A percentile compares a stretch with the other conserved stretches of the same genome.
Conservation (phyloP, 148 eudicot species). For the Silene latifolia region DNA sequence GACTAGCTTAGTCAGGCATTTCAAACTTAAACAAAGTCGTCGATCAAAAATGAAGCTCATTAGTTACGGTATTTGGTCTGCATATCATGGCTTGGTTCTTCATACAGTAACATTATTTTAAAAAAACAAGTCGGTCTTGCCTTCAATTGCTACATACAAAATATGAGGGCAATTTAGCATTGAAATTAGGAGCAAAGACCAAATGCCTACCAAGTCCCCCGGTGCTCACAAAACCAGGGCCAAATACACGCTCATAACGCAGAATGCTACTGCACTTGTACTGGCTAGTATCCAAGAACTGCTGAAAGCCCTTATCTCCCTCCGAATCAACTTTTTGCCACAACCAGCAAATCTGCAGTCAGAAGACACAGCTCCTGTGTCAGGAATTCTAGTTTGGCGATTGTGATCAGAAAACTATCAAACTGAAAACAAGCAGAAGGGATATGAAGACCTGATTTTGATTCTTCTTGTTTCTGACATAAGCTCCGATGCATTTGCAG, state of each 20-base stretch:
- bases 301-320: slow-evolving; percentile 80
- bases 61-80: too few species aligned
- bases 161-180: not conserved
- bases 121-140: too few species aligned
- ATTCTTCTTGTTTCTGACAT: slow-evolving; percentile 90
- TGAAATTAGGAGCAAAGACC: not conserved
- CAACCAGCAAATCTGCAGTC: slow-evolving; percentile 85
- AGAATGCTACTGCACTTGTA: slow-evolving; percentile 82
- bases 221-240: slow-evolving; percentile 93
- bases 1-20: too few species aligned
- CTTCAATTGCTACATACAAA: too few species aligned
- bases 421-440: slow-evolving; percentile 7
- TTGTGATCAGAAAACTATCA: not conserved
- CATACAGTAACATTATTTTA: too few species aligned
- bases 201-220: slow-evolving; percentile 79
- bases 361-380: slow-evolving; percentile 7
- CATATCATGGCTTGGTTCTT: not conserved
- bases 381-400: not conserved
- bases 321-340: slow-evolving; percentile 89
- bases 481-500: slow-evolving; percentile 97
- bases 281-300: slow-evolving; percentile 86
- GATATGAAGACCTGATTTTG: slow-evolving; percentile 74
- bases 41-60: not conserved
- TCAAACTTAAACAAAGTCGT: not conserved
- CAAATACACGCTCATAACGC: slow-evolving; percentile 91